Evolutionary conservation across 805 yeast species (phyloP).

Genomic region (Candida chauliodis): DNA sequence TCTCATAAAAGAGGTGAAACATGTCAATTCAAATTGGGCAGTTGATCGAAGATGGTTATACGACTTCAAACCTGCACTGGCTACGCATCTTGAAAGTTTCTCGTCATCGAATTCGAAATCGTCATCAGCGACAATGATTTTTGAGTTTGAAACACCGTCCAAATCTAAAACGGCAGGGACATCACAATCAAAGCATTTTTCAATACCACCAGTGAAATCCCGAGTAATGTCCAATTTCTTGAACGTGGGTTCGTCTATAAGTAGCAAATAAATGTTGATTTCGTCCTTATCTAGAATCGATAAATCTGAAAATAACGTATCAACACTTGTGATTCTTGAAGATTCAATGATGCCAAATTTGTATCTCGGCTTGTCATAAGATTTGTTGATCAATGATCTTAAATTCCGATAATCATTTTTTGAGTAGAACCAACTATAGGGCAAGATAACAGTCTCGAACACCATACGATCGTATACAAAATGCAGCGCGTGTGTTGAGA

Average conservation of each 20-base stretch:
- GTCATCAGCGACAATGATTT: conserved; percentile 17
- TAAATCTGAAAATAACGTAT: conserved; percentile 22
- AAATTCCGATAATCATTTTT: conserved; percentile 12
- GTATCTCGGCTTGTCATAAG: conserved; percentile 46
- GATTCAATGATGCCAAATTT: conserved; percentile 40
- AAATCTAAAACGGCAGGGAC: conserved; percentile 21
- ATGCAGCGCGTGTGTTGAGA: too few relatives aligned
- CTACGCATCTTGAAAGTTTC: conserved; percentile 21
- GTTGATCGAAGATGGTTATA: conserved; percentile 3
- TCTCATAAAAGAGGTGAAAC: conserved; percentile 49
- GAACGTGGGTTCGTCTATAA: conserved; percentile 23
- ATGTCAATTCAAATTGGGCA: conserved; percentile 44
- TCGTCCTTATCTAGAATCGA: conserved; percentile 16
- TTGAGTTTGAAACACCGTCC: conserved; percentile 10
- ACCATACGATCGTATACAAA: conserved; percentile 13
- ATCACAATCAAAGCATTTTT: conserved; percentile 23
- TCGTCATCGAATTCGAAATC: conserved; percentile 16
- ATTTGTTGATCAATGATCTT: conserved; percentile 41
- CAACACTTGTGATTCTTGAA: conserved; percentile 34
- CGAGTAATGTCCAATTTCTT: conserved; percentile 19
- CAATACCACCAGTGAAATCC: conserved; percentile 19
- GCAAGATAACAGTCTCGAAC: conserved; percentile 16
- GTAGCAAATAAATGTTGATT: conserved; percentile 19
- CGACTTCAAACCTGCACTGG: conserved; percentile 22
- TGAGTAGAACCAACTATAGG: conserved; percentile 7